Conservation (phyloP, 495 filamentous ascomycete genomes). For the Clavariopsis aquatica region DNA sequence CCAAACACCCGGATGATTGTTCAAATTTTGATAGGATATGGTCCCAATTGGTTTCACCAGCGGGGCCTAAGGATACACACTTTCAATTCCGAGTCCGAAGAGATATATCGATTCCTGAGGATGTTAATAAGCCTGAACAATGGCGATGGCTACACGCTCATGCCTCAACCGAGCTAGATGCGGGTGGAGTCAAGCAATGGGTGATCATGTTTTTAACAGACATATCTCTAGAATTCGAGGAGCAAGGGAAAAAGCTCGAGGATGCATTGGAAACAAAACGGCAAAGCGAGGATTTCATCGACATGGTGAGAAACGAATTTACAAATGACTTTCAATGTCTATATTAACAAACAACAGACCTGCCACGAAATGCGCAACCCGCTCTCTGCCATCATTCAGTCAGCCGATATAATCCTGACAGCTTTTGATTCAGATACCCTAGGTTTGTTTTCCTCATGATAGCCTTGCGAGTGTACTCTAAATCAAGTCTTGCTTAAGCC, state of each 20-base stretch:
- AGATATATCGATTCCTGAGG: background rate
- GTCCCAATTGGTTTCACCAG: background rate
- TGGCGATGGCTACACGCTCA: slow-evolving; percentile 15
- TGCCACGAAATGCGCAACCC: slow-evolving; percentile 45
- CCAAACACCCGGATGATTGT: slow-evolving; percentile 13
- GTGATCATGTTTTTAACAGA: slow-evolving; percentile 30
- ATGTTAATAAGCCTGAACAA: background rate
- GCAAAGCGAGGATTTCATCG: slow-evolving; percentile 36
- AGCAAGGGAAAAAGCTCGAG: slow-evolving; percentile 29
- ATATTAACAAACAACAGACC: background rate
- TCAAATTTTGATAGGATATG: background rate
- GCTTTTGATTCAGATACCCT: background rate
- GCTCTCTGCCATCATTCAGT: slow-evolving; percentile 42
- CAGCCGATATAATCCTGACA: slow-evolving; percentile 34
- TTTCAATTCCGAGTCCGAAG: slow-evolving; percentile 14
- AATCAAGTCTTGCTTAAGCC: no score
- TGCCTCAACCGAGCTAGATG: slow-evolving; percentile 12
- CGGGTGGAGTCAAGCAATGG: slow-evolving; percentile 36
- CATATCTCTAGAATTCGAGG: slow-evolving; percentile 37
- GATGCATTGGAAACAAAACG: slow-evolving; percentile 39
- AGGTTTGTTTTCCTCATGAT: background rate
- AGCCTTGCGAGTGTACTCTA: background rate
- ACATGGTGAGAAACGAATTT: slow-evolving; percentile 18
- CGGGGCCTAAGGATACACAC: background rate
- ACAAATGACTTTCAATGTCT: no score